phyloP scores from a whole-genome alignment of 176 grass and related monocot genomes.

The Bolboschoenus planiculmis region DNA sequence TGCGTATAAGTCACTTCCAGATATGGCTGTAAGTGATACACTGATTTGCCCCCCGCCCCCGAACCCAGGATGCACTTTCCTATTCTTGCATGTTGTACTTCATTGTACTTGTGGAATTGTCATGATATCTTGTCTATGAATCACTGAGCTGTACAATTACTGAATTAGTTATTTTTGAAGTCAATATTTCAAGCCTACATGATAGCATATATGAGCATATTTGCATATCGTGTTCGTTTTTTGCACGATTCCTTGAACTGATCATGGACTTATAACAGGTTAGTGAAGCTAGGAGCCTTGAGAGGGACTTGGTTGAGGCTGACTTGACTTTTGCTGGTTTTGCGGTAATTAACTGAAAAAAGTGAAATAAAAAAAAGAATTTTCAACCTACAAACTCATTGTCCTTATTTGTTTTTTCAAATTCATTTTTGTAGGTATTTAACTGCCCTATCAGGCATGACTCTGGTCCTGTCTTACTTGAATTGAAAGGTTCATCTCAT shows the following conservation, averaged over 20 bases:
- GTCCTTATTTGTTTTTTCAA: background rate
- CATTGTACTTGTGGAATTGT: background rate
- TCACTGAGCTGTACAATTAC: background rate
- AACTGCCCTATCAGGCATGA: conserved; percentile 93
- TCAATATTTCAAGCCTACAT: conserved; percentile 13
- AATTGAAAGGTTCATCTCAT: conserved; percentile 90
- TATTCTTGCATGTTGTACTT: background rate
- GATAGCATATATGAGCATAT: background rate
- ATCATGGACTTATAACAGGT: conserved; percentile 54
- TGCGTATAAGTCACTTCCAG: conserved; percentile 83
- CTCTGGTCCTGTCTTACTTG: conserved; percentile 63
- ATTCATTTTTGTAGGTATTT: conserved; percentile 53
- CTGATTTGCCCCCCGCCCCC: background rate
- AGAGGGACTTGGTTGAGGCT: conserved; percentile 79
- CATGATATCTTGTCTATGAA: background rate
- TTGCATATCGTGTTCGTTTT: background rate
- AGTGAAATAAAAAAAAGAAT: background rate
- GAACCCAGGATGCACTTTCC: background rate
- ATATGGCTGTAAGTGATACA: conserved; percentile 84
- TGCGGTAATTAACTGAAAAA: conserved; percentile 45
- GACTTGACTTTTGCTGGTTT: conserved; percentile 91
- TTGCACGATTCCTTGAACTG: background rate
- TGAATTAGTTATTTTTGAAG: background rate
- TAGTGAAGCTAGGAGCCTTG: conserved; percentile 89
- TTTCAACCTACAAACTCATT: background rate